phyloP scores from a whole-genome alignment of 2,329 filamentous ascomycete genomes.

The Exophiala sp. region DNA sequence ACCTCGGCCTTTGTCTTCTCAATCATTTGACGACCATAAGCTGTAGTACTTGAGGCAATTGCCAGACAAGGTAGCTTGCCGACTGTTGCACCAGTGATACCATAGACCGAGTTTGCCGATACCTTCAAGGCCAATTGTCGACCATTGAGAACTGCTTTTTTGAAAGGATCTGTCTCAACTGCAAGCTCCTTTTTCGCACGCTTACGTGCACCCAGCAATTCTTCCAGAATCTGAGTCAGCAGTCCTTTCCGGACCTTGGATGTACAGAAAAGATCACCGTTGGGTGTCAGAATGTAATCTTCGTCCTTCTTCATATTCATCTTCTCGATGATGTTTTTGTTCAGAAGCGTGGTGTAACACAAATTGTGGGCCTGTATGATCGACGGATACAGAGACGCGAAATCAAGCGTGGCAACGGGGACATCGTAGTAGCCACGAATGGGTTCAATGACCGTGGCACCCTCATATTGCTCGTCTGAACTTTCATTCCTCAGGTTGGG shows the following conservation, averaged over 20 bases:
- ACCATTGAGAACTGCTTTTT: conserved; percentile 96
- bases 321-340: conserved; percentile 71
- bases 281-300: conserved; percentile 95
- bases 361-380: conserved; percentile 99
- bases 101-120: conserved; percentile 97
- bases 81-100: conserved; percentile 90
- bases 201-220: conserved; percentile 86
- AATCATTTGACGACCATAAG: conserved; percentile 98
- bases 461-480: conserved; percentile 88
- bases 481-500: conserved; percentile 73
- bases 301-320: conserved; percentile 78
- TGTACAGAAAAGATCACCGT: conserved; percentile 90
- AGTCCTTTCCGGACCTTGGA: conserved; percentile 85
- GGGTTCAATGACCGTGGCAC: conserved; percentile 96
- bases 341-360: conserved; percentile 91
- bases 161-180: conserved; percentile 89
- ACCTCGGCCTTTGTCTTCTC: conserved; percentile 97
- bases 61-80: conserved; percentile 92
- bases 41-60: conserved; percentile 95
- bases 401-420: conserved; percentile 95
- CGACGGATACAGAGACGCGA: conserved; percentile 95
- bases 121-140: conserved; percentile 93
- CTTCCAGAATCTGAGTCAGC: conserved; percentile 91
- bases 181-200: conserved; percentile 88
- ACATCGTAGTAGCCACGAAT: conserved; percentile 90